Percentiles rank a stretch among this genome's conserved stretches.
Evolutionary conservation across 2,329 filamentous ascomycete genomes (phyloP).

Genomic region (Neopestalotiopsis sp.): DNA sequence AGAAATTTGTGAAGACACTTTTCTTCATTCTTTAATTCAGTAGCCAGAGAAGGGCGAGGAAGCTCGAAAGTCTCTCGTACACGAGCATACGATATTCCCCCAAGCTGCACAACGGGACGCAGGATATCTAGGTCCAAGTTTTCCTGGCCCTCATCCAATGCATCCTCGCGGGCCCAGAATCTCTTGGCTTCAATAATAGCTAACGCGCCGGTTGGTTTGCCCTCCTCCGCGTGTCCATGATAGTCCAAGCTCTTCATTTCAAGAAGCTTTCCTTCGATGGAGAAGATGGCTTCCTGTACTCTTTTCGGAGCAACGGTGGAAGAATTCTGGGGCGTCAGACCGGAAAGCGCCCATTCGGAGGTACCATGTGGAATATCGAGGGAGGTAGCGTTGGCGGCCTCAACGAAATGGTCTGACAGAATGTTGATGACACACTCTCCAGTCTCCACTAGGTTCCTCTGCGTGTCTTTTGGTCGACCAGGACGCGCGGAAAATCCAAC

Average conservation of each 20-base stretch:
- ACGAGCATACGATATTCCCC: conserved; percentile 17
- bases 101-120: conserved; percentile 17
- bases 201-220: not conserved
- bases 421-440: conserved; percentile 67
- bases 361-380: conserved; percentile 63
- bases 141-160: not conserved
- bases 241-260: conserved; percentile 32
- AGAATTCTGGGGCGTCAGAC: conserved; percentile 28
- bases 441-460: conserved; percentile 53
- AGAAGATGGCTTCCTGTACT: conserved; percentile 32
- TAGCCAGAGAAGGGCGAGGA: conserved; percentile 4
- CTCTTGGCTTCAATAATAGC: conserved; percentile 17
- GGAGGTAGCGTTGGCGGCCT: conserved; percentile 64
- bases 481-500: conserved; percentile 11
- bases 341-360: conserved; percentile 45
- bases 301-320: conserved; percentile 24
- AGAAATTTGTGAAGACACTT: not conserved
- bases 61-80: conserved; percentile 12
- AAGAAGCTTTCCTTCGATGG: conserved; percentile 30
- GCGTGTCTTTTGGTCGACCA: not conserved
- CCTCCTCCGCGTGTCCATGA: conserved; percentile 20
- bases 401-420: conserved; percentile 65
- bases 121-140: conserved; percentile 11
- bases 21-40: not conserved
- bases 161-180: conserved; percentile 20